Base-by-base conservation (phyloP, 2,329 filamentous ascomycete species). In the Neoarthrinium moseri region DNA sequence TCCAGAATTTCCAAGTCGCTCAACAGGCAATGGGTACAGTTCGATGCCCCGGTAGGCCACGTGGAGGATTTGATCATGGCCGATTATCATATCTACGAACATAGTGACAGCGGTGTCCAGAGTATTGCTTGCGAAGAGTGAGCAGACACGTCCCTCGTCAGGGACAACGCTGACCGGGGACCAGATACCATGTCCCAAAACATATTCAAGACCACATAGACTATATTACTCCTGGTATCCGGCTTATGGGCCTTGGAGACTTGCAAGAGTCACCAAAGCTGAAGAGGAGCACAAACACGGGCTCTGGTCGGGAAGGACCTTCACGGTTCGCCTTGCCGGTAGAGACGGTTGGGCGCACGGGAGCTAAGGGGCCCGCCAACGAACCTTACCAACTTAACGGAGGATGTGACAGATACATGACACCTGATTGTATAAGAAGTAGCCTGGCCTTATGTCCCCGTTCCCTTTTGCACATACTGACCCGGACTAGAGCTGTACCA, bases 211-310 rank as follows among this genome's bases (percentile, higher is more conserved):
- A 65, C 11, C 74, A 80, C 47, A 65, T 81, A 41, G 77, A 81
- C 61, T 81, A 80, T 57, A 71, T 82, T 30, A 80, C 73, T 1
- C 78, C 78, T 0, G 77, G 77, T 13, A 71, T 78, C 51, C 77
- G 75, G 50, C 65, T 81, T n/a, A 62, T 63, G 48, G 52, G 58
- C 35, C 39, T 52, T 21, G 54, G 51, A 12, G 51, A 53, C 18
- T 39, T 46, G 6, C 45, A 57, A 50, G 26, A 50, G 42, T 35
- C 51, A 6, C 53, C 53, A 29, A 52, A 47, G 17, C 49, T 52
- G 43, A 60, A 51, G 35, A 42, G 45, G 37, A 48, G 38, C 6
- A 54, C 41, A 2, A n/a, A n/a, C n/a, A n/a, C n/a, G n/a, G n/a
- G n/a, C n/a, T n/a, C 46, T 2, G 54, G 52, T 15, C 47, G 51